Percentiles rank a stretch among this genome's conserved stretches.
These are phyloP conservation scores for Thelephora ganbajun DNA, from an alignment of 768 basidiomycete genomes.

Conservation along the genomic window DNA sequence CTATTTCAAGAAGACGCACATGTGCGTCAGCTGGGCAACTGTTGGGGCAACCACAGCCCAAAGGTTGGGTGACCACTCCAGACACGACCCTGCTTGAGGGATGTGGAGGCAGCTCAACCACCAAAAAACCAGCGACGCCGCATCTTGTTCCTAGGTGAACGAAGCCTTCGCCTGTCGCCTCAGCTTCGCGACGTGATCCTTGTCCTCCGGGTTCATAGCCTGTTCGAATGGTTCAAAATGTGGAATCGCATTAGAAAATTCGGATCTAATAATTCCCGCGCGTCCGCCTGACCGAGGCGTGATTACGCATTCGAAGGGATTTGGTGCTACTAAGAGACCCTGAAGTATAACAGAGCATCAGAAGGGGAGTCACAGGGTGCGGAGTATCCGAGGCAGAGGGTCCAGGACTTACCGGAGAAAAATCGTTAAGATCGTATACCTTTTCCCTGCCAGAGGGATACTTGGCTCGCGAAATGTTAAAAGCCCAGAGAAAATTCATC, in stretches of 20 bases:
- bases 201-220: background rate
- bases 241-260: background rate
- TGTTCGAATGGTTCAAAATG: background rate
- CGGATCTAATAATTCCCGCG: background rate
- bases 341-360: background rate
- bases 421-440: background rate
- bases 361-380: background rate
- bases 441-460: background rate
- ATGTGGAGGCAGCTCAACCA: too few relatives aligned
- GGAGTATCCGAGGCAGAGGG: background rate
- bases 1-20: too few relatives aligned
- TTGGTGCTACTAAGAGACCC: background rate
- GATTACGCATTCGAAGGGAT: background rate
- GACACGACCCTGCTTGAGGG: too few relatives aligned
- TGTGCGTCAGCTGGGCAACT: too few relatives aligned
- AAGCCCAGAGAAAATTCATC: background rate
- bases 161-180: background rate
- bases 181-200: background rate
- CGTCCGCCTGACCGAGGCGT: background rate
- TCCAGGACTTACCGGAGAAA: background rate
- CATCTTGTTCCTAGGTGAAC: background rate
- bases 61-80: too few relatives aligned
- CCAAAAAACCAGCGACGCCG: background rate
- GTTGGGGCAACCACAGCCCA: too few relatives aligned
- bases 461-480: background rate